Evolutionary conservation across 306 rosid species (phyloP), one percentile per base, ranked within the genome.

Genomic region (Elaeagnus macrophylla): DNA sequence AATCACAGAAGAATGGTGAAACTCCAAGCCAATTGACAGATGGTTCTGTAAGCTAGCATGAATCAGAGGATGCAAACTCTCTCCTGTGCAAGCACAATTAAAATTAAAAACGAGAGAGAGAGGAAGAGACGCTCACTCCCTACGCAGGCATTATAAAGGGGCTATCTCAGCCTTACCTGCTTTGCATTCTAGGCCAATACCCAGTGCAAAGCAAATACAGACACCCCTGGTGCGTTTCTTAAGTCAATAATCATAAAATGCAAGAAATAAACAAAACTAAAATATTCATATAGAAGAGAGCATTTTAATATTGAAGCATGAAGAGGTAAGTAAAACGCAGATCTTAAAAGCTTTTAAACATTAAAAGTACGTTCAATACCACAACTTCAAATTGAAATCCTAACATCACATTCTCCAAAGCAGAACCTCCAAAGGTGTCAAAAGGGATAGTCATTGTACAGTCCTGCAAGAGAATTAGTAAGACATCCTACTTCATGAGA

Each of bases 141-240:
- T 91, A 79, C 96, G 96, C 99, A 91, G 96, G 99, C 75, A 82
- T 91, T 78, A 91, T 77, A 53, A 93, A 93, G 95, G 99, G 96
- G 78, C 96, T 84, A 12, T 93, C 99, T 93, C 96, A 87, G 99
- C 95, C 95, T 70, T 70, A 79, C 61, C 89, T 69, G 94, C 91
- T 25, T 25, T 65, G 70, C 82, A 9, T 56, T 46, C 83, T 12
- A 48, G 65, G 75, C 70, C 49, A 60, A 48, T 16, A 63, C 81
- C 84, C 41, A 54, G 77, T 65, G 75, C 77, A 38, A 64, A 72
- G 83, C 86, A 77, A 85, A 68, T 66, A 12, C 79, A 82, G 95
- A 91, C 99, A 93, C 99, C 99, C 99, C 99, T 53, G 95, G 99
- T 93, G 99, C 99, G 69, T 82, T 79, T 76, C 51, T 67, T 17